Evolutionary conservation across 352 stramenopile species (phyloP).

Genomic region (Elongisporangium undulatum): DNA sequence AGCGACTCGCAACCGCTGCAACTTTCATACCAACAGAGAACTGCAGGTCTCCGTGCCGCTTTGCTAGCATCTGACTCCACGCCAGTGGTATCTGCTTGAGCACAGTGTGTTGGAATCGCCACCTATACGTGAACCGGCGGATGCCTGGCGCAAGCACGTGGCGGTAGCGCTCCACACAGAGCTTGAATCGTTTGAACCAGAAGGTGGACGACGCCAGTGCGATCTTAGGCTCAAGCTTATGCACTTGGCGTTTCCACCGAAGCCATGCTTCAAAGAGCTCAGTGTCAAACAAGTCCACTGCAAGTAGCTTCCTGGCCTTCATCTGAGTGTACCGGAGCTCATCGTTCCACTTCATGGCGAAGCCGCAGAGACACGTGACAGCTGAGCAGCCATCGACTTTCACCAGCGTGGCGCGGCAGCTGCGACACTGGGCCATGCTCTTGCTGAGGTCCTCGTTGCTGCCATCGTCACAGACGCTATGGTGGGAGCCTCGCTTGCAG

Average conservation of each 20-base stretch:
- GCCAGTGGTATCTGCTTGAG: neutral
- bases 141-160: neutral
- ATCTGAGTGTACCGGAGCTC: constrained; percentile 14
- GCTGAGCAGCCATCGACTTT: constrained; percentile 49
- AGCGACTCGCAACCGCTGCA: neutral
- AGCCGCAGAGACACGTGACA: constrained; percentile 44
- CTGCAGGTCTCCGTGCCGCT: neutral
- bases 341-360: constrained; percentile 28
- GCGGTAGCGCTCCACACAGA: neutral
- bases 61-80: neutral
- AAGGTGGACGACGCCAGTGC: neutral
- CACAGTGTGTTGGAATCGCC: neutral
- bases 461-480: constrained; percentile 18
- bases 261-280: constrained; percentile 9
- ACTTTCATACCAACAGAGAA: neutral
- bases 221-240: neutral
- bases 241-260: neutral
- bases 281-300: constrained; percentile 27
- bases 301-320: constrained; percentile 13
- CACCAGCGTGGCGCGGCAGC: constrained; percentile 33
- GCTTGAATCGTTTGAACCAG: neutral
- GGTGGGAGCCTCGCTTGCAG: constrained; percentile 36
- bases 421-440: constrained; percentile 35
- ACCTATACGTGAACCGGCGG: neutral
- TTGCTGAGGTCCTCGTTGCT: constrained; percentile 11